Conservation (phyloP, 2,329 filamentous ascomycete genomes). For the Hysterium pulicare region DNA sequence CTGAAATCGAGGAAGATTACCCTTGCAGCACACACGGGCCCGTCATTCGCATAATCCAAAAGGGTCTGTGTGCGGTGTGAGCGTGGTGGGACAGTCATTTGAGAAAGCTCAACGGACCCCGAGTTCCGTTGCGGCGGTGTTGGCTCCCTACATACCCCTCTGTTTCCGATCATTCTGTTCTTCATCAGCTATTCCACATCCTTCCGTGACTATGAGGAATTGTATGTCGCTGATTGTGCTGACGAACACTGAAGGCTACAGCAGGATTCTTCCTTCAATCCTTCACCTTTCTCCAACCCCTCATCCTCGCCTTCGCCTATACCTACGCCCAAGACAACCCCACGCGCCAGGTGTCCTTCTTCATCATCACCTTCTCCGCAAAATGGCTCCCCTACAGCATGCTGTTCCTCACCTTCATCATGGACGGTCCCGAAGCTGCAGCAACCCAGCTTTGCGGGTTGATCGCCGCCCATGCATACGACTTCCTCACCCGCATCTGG, state of each 20-base stretch:
- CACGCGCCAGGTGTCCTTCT: slow-evolving; percentile 71
- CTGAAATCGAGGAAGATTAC: slow-evolving; percentile 54
- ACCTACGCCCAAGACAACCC: slow-evolving; percentile 84
- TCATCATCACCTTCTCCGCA: slow-evolving; percentile 78
- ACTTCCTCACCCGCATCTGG: slow-evolving; percentile 85
- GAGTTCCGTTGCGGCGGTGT: slow-evolving; percentile 56
- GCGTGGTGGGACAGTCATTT: slow-evolving; percentile 52
- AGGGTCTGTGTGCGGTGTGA: slow-evolving; percentile 46
- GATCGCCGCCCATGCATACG: slow-evolving; percentile 81
- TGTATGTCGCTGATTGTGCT: slow-evolving; percentile 20
- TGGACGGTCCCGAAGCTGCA: slow-evolving; percentile 56
- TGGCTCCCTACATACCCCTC: slow-evolving; percentile 61
- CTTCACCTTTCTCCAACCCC: slow-evolving; percentile 52
- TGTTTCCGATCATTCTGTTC: slow-evolving; percentile 2
- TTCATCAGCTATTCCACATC: too few relatives aligned
- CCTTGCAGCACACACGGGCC: slow-evolving; percentile 47
- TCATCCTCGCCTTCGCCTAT: slow-evolving; percentile 78
- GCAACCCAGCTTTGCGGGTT: slow-evolving; percentile 72
- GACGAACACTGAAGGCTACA: slow-evolving; percentile 45
- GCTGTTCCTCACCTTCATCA: slow-evolving; percentile 70
- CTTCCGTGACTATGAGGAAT: too few relatives aligned
- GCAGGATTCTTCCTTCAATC: slow-evolving; percentile 53
- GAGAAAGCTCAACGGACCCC: slow-evolving; percentile 54
- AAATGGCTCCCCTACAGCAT: slow-evolving; percentile 79
- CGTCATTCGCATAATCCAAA: slow-evolving; percentile 51